Evolutionary conservation across 768 basidiomycete species (phyloP), one percentile per base, ranked within the genome.

Genomic region (Mycena belliarum): DNA sequence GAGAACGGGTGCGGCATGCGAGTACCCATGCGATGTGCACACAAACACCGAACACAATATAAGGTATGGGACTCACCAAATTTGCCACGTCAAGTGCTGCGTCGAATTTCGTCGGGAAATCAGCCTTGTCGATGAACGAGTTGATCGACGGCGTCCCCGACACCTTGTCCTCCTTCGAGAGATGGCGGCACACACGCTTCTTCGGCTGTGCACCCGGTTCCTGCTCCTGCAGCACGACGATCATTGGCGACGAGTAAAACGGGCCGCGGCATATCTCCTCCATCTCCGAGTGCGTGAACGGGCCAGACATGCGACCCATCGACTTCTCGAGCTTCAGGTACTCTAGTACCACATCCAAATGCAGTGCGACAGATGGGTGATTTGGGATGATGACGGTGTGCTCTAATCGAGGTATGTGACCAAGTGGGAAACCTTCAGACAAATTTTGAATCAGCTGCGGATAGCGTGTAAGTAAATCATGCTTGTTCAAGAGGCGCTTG

Each of bases 381-480:
- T 70, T 66, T 0, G 35, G 45, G 4, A 57, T 49, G 26, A 63
- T 66, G 20, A 43, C 18, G 3, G 50, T 52, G 4, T 8, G 14
- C 7, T 28, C 16, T 2, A 52, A 16, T 6, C 1, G 4, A 1
- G 50, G 50, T 20, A 52, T 20, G 3, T 26, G 26, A 1, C 50
- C 50, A 2, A 52, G 26, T 4, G 50, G 50, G 21, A 52, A 77
- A 2, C 75, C 72, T 10, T 63, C 2, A 0, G 53, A 47, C 4
- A 79, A 64, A 20, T 74, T 75, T 6, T 49, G 1, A 10, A 68
- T 46, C 1, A 79, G 67, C 0, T 63, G 23, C 0, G 75, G 76
- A 29, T 76, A 77, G 20, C 25, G 2, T 0, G 35, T 0, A 0
- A 44, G 18, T 1, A 77, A 65, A 10, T 67, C 38, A 33, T 67